Evolutionary conservation across 2,329 filamentous ascomycete species (phyloP).

Genomic region (Monilinia vaccinii-corymbosi): DNA sequence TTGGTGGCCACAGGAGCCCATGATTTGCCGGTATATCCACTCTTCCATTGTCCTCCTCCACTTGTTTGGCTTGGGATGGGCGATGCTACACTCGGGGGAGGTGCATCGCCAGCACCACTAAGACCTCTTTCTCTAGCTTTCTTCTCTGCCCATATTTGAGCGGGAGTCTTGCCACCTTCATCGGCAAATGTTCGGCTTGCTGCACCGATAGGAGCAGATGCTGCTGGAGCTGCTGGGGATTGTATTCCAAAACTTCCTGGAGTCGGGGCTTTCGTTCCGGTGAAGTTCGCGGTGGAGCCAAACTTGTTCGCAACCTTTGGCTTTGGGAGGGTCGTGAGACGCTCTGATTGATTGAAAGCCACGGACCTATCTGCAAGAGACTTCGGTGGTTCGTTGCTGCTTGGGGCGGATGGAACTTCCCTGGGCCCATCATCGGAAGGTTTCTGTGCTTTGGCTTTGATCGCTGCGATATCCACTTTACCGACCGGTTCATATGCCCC

Average conservation of each 20-base stretch:
- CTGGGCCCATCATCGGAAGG: constrained; percentile 34
- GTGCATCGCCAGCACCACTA: constrained; percentile 41
- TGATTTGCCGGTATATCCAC: constrained; percentile 79
- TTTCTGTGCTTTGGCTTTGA: constrained; percentile 73
- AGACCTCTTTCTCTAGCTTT: constrained; percentile 69
- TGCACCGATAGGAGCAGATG: constrained; percentile 57
- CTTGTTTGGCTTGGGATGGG: constrained; percentile 61
- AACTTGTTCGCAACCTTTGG: constrained; percentile 93
- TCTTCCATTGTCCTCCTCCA: constrained; percentile 74
- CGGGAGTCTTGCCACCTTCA: constrained; percentile 88
- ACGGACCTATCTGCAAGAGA: constrained; percentile 68
- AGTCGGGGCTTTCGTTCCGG: constrained; percentile 80
- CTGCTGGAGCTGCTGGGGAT: constrained; percentile 45
- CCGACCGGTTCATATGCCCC: constrained; percentile 91
- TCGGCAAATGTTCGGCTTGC: constrained; percentile 93
- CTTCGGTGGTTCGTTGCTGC: constrained; percentile 41
- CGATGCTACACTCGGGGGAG: constrained; percentile 36
- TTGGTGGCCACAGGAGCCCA: constrained; percentile 79
- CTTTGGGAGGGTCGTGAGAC: constrained; percentile 81
- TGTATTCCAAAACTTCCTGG: constrained; percentile 61
- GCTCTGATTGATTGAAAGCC: constrained; percentile 66
- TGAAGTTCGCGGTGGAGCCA: constrained; percentile 59
- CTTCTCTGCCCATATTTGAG: constrained; percentile 95
- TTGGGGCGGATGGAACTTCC: constrained; percentile 27
- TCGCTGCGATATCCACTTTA: constrained; percentile 94